A percentile compares a stretch with the other conserved stretches of the same genome.
phyloP scores from a whole-genome alignment of 257 asterid genomes.

The Ocimum tenuiflorum region DNA sequence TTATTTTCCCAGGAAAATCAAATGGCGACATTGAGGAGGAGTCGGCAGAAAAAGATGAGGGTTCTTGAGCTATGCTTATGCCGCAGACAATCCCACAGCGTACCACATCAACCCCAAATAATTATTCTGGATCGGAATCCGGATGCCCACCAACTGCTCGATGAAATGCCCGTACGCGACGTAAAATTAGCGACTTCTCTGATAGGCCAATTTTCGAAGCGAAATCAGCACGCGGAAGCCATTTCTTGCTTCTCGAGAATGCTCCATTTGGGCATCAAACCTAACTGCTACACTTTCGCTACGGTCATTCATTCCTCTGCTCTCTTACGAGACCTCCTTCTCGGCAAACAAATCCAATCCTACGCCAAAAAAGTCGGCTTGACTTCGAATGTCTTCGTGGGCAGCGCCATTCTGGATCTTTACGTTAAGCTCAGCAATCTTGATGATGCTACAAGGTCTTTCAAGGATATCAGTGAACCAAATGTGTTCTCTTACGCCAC shows the following conservation, averaged over 20 bases:
- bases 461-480: constrained; percentile 47
- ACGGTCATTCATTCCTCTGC: constrained; percentile 51
- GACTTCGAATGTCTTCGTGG: constrained; percentile 52
- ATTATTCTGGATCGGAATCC: not conserved
- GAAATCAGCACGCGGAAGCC: constrained; percentile 46
- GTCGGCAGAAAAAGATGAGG: not conserved
- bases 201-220: constrained; percentile 44
- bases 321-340: constrained; percentile 35
- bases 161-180: constrained; percentile 45
- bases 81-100: constrained; percentile 4
- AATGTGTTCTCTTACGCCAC: constrained; percentile 71
- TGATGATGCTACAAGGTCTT: constrained; percentile 38
- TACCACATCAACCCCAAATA: not conserved
- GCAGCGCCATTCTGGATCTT: constrained; percentile 60
- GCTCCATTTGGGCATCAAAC: constrained; percentile 39
- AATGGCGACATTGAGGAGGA: not conserved
- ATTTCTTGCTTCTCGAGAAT: constrained; percentile 39
- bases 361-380: constrained; percentile 37
- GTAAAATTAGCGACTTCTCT: constrained; percentile 48
- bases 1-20: no score
- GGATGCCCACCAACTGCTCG: constrained; percentile 40
- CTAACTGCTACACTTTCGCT: constrained; percentile 70
- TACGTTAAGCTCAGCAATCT: constrained; percentile 49
- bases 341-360: constrained; percentile 65
- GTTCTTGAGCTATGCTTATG: constrained; percentile 2